Evolutionary conservation across 139 green algal species (phyloP).

Genomic region (Coelastrella sp.): DNA sequence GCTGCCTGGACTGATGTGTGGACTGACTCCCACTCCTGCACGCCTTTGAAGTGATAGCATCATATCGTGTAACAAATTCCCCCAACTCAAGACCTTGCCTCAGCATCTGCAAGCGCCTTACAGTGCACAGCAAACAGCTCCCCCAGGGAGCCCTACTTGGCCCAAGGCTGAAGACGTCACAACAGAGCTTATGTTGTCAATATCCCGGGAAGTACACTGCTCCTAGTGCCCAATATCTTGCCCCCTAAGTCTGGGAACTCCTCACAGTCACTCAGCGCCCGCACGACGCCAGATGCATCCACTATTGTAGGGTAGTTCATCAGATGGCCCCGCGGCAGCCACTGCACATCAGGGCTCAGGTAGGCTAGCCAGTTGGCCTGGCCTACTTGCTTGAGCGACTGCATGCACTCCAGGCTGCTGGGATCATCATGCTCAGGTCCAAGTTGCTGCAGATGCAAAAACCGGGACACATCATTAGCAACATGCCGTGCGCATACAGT

Average conservation of each 20-base stretch:
- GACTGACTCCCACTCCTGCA: no score
- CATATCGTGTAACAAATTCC: no score
- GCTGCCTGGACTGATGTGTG: no score
- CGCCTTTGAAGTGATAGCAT: no score
- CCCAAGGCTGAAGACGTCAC: neutral
- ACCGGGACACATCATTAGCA: neutral
- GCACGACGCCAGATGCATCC: neutral
- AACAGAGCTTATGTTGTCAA: conserved; percentile 1
- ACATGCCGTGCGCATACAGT: no score
- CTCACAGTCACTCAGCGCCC: conserved; percentile 7
- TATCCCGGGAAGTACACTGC: conserved; percentile 18
- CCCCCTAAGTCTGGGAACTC: conserved; percentile 35
- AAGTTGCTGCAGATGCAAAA: neutral
- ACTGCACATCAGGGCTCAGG: neutral
- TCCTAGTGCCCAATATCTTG: conserved; percentile 31
- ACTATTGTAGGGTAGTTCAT: conserved; percentile 39
- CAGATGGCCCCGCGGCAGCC: conserved; percentile 23
- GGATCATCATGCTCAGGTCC: conserved; percentile 35
- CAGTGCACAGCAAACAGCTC: neutral
- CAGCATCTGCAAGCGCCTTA: no score
- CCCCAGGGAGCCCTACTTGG: neutral
- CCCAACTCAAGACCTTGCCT: no score
- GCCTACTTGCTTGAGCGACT: neutral
- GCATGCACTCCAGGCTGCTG: conserved; percentile 24
- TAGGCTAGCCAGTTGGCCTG: conserved; percentile 23